Evolutionary conservation across 139 green algal genomes (phyloP).

Genomic region (Tetradesmus lagerheimii): DNA sequence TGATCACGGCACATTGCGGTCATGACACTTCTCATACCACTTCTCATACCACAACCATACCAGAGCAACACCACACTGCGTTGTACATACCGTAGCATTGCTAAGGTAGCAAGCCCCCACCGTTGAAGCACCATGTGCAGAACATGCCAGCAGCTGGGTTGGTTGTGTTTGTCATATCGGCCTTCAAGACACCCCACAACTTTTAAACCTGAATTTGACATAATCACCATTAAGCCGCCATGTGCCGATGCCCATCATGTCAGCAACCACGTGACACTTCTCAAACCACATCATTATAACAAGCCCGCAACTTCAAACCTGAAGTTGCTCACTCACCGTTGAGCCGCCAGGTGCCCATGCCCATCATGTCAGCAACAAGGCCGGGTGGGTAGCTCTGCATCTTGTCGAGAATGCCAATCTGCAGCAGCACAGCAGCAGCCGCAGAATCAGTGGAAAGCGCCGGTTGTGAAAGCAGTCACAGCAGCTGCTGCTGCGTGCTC

Average conservation of each 20-base stretch:
- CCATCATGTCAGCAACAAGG: constrained; percentile 62
- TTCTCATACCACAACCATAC: no score
- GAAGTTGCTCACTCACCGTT: constrained; percentile 32
- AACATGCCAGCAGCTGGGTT: no score
- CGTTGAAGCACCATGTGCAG: no score
- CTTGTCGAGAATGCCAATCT: constrained; percentile 3
- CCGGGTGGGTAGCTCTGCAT: constrained; percentile 30
- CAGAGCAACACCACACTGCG: no score
- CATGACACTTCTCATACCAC: not conserved
- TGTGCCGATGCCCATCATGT: constrained; percentile 72
- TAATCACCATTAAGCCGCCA: constrained; percentile 52
- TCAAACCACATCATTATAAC: no score
- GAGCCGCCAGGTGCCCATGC: constrained; percentile 81
- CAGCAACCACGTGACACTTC: constrained; percentile 13
- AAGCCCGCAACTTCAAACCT: no score
- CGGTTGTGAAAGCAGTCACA: not conserved
- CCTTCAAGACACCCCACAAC: no score
- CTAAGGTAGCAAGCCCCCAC: no score
- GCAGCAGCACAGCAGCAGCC: not conserved
- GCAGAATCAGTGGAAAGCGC: not conserved
- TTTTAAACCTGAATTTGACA: no score
- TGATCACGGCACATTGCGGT: not conserved
- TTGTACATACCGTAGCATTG: no score
- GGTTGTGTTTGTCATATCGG: no score
- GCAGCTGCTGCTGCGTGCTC: not conserved